Base-by-base conservation (phyloP, 495 filamentous ascomycete species). In the Hamigera avellanea region DNA sequence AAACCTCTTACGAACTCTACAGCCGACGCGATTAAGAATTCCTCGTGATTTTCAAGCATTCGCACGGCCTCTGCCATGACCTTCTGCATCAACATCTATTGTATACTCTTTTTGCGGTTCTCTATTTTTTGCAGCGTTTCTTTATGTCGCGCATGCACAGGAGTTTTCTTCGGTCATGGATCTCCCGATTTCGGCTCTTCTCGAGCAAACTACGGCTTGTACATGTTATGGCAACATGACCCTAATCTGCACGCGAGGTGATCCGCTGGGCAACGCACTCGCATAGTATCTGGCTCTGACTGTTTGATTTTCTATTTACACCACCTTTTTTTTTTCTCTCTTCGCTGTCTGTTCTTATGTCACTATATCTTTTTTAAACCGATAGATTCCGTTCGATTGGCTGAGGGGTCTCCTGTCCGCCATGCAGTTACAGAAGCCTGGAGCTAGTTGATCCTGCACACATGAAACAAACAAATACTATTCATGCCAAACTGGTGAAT, bases 1-100 rank as follows among this genome's bases (percentile, higher is more conserved):
- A 66, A 44, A 60, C 57, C 27, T 66, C 61, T 6, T 68, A 62
- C 35, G 59, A 66, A 48, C 56, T 60, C 27, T 52, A 51, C 37
- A 56, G 54, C 30, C 61, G 57, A 35, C 56, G 59, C 23, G 60
- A 66, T 45, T 66, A 50, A 48, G 33, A 21, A 32, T 28, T 19
- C 29, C 19, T 36, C 17, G 19, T 39, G 16, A 21, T 19, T 12
- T 35, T 2, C 12, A 2, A 23, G 33, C n/a, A 2, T 14, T 26
- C 18, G 14, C 6, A 19, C 21, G 21, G 21, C 21, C 21, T 23
- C 21, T 9, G 21, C 5, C 9, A 23, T 23, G 21, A 23, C 21
- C 9, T 23, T 41, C 34, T 35, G 21, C 26, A 44, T 32, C 19
- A 31, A 25, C 25, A 36, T 35, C 19, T 38, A 15, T 16, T 33